Base-by-base conservation (phyloP, 2,329 filamentous ascomycete genomes). In the Fusarium longipes region DNA sequence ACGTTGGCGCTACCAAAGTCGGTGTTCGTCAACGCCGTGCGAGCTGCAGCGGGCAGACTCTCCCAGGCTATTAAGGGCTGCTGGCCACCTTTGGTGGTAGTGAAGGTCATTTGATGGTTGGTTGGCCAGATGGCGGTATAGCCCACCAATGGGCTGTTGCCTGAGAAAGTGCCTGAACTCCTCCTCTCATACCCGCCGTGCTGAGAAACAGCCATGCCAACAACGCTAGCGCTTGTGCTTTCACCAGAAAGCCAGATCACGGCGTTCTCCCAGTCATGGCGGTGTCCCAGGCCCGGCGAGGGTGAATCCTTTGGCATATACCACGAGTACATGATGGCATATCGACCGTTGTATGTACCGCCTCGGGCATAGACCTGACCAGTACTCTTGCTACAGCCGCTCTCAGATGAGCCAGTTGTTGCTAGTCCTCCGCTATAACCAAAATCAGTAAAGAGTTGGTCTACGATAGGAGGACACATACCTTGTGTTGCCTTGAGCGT, bases 401-500 rank as follows among this genome's bases (percentile, higher is more conserved):
- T 75, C 18, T 65, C 67, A 2, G 71, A 63, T 20, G 56, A 57
- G 14, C 79, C 79, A 8, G 63, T 73, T 6, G 77, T 66, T 14
- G 71, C 63, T 6, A 82, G 68, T 25, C 80, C 80, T 36, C 75
- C 78, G 36, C 79, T 73, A 24, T 17, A 8, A 30, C 33, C 10
- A 14, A 27, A 10, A n/a, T 68, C 33, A 68, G 49, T 30, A 9
- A 39, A 14, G 9, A 14, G 36, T 24, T 50, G 6, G 15, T 8
- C 14, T 8, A 32, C 8, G 4, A n/a, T 18, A n/a, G 17, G 11
- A 38, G 10, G 25, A 12, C 5, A 50, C 47, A 43, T 62, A 73
- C 71, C 67, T 77, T 17, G 84, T 88, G 67, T 89, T 81, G 4
- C 87, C 88, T 0, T 77, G 74, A 1, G 81, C 80, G 63, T 90